Conservation (phyloP, 106 monocot genomes). For the Dendrobium nobile region DNA sequence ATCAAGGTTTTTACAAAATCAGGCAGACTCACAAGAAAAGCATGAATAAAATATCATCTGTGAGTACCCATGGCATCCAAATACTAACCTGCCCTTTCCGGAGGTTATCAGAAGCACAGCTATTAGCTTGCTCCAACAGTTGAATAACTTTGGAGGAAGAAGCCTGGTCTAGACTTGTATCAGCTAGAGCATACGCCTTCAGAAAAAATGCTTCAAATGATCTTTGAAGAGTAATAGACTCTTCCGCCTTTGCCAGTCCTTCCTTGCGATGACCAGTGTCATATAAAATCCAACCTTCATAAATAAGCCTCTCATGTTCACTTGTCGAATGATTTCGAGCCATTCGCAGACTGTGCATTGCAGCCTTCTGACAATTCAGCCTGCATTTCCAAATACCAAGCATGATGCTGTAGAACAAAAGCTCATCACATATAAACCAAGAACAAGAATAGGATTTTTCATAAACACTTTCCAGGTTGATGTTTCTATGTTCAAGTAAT, state of each 20-base stretch:
- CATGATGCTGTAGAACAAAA: neutral
- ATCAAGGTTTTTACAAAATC: neutral
- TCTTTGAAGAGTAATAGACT: slow-evolving; percentile 78
- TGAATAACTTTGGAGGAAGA: slow-evolving; percentile 68
- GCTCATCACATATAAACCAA: neutral
- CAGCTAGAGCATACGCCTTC: slow-evolving; percentile 95
- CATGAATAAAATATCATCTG: neutral
- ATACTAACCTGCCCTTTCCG: slow-evolving; percentile 89
- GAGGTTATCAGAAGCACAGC: slow-evolving; percentile 92
- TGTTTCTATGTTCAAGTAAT: neutral
- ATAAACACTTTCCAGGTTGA: neutral
- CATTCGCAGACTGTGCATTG: slow-evolving; percentile 81
- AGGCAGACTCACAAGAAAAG: neutral
- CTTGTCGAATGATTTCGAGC: slow-evolving; percentile 73
- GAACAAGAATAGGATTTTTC: neutral
- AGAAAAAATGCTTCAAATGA: slow-evolving; percentile 98
- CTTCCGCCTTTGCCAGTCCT: slow-evolving; percentile 90
- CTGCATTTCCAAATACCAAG: slow-evolving; percentile 23
- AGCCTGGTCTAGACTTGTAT: slow-evolving; percentile 55
- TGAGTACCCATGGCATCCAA: neutral
- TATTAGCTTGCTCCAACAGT: slow-evolving; percentile 81
- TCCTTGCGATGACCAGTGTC: slow-evolving; percentile 94
- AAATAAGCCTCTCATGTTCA: slow-evolving; percentile 89
- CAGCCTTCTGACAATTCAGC: slow-evolving; percentile 95
- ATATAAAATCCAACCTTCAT: slow-evolving; percentile 99